Evolutionary conservation across 2,329 filamentous ascomycete genomes (phyloP).

Genomic region (Phaeosphaeria sp.): DNA sequence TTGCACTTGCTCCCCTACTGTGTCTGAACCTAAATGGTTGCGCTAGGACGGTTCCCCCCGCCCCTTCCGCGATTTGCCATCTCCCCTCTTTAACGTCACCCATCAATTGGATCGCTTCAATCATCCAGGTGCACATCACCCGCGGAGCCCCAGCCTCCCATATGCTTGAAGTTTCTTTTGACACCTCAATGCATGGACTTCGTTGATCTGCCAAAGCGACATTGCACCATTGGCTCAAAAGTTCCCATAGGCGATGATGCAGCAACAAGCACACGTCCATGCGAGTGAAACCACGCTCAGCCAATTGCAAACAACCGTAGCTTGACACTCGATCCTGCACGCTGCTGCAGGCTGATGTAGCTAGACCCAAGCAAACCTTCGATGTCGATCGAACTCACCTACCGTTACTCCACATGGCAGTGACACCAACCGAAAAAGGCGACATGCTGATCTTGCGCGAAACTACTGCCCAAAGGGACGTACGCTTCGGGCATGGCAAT

Average conservation of each 20-base stretch:
- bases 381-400: neutral
- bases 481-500: neutral
- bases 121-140: conserved; percentile 3
- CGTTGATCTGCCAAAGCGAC: neutral
- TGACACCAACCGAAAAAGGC: neutral
- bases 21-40: neutral
- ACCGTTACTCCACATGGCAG: neutral
- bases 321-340: conserved; percentile 3
- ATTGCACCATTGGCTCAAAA: neutral
- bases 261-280: neutral
- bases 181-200: neutral
- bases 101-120: conserved; percentile 6
- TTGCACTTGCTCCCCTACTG: neutral
- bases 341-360: conserved; percentile 1
- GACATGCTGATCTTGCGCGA: neutral
- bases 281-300: neutral
- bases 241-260: neutral
- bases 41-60: neutral
- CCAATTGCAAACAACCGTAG: neutral
- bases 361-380: neutral
- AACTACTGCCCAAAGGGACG: neutral
- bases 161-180: neutral
- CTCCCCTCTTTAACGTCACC: neutral
- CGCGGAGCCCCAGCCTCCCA: neutral
- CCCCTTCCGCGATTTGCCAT: conserved; percentile 2